phyloP scores from a whole-genome alignment of 1,284 basidiomycete genomes.

The Clitocybe nebularis region DNA sequence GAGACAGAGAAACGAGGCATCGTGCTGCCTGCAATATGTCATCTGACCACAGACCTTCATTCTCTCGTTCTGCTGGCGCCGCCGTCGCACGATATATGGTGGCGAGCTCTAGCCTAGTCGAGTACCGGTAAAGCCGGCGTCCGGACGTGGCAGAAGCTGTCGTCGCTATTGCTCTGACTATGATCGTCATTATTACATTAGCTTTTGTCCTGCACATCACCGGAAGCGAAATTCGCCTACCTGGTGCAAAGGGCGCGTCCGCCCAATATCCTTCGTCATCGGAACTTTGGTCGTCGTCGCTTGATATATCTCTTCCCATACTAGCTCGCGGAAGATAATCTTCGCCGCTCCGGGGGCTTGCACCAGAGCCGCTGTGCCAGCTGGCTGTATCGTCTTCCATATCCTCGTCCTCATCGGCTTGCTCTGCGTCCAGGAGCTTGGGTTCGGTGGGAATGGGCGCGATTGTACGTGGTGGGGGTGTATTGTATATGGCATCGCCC shows the following conservation, averaged over 20 bases:
- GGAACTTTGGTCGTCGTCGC: neutral
- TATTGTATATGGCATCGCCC: no score
- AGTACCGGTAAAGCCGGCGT: neutral
- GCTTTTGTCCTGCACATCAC: neutral
- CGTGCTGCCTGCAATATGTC: neutral
- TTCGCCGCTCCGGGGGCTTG: no score
- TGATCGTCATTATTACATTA: neutral
- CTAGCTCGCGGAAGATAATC: neutral
- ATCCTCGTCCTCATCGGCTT: neutral
- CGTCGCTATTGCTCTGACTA: neutral
- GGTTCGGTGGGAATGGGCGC: neutral
- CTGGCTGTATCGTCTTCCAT: no score
- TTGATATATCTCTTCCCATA: neutral
- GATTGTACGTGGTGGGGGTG: neutral
- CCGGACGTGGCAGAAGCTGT: neutral
- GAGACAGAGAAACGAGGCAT: neutral
- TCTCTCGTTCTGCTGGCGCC: neutral
- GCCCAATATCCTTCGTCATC: neutral
- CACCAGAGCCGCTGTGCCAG: no score
- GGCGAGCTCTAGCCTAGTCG: slow-evolving; percentile 2
- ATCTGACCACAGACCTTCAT: neutral
- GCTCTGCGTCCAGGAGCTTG: neutral
- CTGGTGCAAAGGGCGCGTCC: neutral
- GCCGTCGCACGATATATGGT: neutral
- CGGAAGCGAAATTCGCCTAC: neutral